Conservation (phyloP, 1,139 yeast species). For the Suhomyces yuchorum region DNA sequence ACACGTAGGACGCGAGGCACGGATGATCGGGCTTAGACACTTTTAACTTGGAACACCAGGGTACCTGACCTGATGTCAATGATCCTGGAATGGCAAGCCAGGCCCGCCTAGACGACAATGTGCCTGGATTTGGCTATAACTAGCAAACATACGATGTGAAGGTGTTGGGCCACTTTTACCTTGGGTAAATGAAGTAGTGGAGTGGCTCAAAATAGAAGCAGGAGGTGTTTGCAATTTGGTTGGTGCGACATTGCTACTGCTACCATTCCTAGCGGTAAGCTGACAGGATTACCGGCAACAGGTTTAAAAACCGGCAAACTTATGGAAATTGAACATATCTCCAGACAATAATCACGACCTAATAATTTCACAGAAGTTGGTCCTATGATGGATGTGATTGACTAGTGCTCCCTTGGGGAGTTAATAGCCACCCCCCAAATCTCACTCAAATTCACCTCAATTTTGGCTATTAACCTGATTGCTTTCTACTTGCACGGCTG, state of each 20-base stretch:
- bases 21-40: constrained; percentile 1
- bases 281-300: too few species aligned
- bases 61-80: background rate
- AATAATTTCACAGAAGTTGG: too few species aligned
- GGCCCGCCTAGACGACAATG: background rate
- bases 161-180: background rate
- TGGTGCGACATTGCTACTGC: background rate
- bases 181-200: background rate
- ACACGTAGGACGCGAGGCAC: constrained; percentile 10
- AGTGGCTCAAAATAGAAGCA: background rate
- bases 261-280: background rate
- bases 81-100: background rate
- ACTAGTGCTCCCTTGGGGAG: too few species aligned
- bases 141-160: background rate
- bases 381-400: too few species aligned
- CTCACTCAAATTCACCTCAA: too few species aligned
- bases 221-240: background rate
- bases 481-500: too few species aligned
- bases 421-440: too few species aligned
- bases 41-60: background rate
- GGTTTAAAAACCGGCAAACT: too few species aligned
- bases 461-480: too few species aligned
- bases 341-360: too few species aligned
- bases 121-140: background rate
- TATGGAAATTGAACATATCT: too few species aligned